Conservation (phyloP, 2,329 filamentous ascomycete species). For the Myriangium duriaei region DNA sequence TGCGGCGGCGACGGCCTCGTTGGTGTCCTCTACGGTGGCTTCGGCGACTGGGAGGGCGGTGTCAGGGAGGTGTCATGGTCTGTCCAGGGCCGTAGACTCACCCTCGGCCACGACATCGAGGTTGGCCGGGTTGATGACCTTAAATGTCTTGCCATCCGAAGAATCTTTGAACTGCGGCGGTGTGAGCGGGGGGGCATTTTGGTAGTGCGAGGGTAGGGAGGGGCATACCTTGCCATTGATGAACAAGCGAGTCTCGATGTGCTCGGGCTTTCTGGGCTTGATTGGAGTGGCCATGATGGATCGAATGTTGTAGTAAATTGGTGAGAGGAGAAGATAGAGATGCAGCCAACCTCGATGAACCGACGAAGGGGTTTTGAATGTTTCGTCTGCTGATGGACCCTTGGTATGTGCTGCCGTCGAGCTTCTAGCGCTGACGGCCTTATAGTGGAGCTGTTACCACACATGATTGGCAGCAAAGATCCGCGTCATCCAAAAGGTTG, state of each 20-base stretch:
- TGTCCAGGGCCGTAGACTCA: slow-evolving; percentile 10
- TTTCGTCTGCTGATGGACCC: too few species aligned
- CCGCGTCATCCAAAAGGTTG: too few species aligned
- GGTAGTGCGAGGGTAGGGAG: too few species aligned
- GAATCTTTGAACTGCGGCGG: slow-evolving; percentile 29
- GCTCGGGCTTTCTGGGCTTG: slow-evolving; percentile 10
- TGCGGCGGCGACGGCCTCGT: slow-evolving; percentile 33
- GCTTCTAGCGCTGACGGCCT: too few species aligned
- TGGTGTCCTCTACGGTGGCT: slow-evolving; percentile 32
- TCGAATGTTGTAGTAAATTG: too few species aligned
- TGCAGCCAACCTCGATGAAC: too few species aligned
- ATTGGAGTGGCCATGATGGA: slow-evolving; percentile 14
- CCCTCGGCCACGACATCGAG: slow-evolving; percentile 28
- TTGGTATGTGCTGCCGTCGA: too few species aligned
- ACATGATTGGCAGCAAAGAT: too few species aligned
- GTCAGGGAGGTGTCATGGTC: neutral
- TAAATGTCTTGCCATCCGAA: slow-evolving; percentile 34
- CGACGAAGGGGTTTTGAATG: too few species aligned
- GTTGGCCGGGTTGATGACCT: slow-evolving; percentile 32
- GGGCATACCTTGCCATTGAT: slow-evolving; percentile 37
- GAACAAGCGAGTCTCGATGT: slow-evolving; percentile 32
- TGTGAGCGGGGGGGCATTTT: neutral
- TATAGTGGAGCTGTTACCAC: too few species aligned
- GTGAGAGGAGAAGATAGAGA: too few species aligned
- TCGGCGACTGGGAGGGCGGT: slow-evolving; percentile 27